Evolutionary conservation across 2,329 filamentous ascomycete species (phyloP), one percentile per base, ranked within the genome.

Genomic region (Teratosphaeriaceae sp.): DNA sequence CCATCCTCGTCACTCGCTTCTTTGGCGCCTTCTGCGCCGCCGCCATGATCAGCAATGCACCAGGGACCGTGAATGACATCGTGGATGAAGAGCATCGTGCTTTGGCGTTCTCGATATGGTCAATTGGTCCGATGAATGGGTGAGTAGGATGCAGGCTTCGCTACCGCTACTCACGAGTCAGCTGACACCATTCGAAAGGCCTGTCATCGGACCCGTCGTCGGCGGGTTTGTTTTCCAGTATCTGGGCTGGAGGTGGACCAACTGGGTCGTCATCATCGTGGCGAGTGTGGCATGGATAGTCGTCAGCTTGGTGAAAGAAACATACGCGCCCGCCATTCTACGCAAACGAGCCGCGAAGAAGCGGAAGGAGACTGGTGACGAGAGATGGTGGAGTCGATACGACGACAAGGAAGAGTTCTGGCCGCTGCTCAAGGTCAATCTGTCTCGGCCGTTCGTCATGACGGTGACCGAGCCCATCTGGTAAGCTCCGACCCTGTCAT

Each of bases 221-320:
- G 88, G 88, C 18, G 88, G 88, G 0, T 94, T 94, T 53, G 78
- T 85, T 1, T 86, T 71, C 51, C 73, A 88, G 62, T 80, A 84
- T 49, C 69, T 92, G 2, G 88, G 87, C 9, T 96, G 89, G 89
- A 70, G 88, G 22, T 95, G 88, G 87, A 83, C 82, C 27, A 85
- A 85, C 57, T 94, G 86, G 84, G 73, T 92, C 16, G 76, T 82
- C 7, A 66, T 90, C 56, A 89, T 94, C 40, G 72, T 87, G 8
- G 76, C 77, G 0, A 85, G 77, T 1, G 70, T 75, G 0, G 79
- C 78, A 0, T 75, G 81, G 44, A 48, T 74, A 16, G 65, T 82
- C 50, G 75, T 87, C 52, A 58, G 71, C 2, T 69, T 76, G 1
- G 70, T 85, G 37, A 76, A 76, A 48, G 88, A 94, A 65, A 90